These are phyloP conservation scores for Fusarium pseudocircinatum DNA, from an alignment of 2,329 filamentous ascomycete species.

Conservation along the genomic window DNA sequence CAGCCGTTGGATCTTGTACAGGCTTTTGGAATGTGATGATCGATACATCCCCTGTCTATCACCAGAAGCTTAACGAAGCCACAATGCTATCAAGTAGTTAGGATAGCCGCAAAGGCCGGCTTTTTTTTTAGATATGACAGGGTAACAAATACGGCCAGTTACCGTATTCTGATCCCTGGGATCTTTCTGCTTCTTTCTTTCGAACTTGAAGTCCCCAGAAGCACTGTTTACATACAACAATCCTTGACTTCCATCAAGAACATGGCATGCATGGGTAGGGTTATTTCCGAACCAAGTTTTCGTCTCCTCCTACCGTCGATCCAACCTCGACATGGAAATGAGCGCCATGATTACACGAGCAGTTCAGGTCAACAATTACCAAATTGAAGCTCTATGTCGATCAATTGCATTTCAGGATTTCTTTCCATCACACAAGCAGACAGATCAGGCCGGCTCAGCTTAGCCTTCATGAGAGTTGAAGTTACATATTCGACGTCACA, in stretches of 20 bases:
- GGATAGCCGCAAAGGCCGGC: neutral
- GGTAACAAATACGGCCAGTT: neutral
- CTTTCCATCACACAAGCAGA: neutral
- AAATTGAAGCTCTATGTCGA: slow-evolving; percentile 9
- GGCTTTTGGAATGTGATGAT: slow-evolving; percentile 18
- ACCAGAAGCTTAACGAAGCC: neutral
- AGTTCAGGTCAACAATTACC: slow-evolving; percentile 7
- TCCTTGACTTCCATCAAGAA: slow-evolving; percentile 15
- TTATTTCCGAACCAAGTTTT: slow-evolving; percentile 39
- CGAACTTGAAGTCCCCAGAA: neutral
- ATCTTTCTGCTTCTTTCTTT: neutral
- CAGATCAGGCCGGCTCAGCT: neutral
- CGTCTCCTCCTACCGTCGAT: slow-evolving; percentile 27
- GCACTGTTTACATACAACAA: neutral
- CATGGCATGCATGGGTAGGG: slow-evolving; percentile 21
- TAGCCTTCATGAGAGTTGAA: neutral
- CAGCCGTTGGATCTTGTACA: slow-evolving; percentile 5
- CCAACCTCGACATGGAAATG: slow-evolving; percentile 18
- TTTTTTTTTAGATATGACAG: neutral
- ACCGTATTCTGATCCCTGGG: neutral
- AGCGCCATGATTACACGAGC: slow-evolving; percentile 27
- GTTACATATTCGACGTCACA: slow-evolving; percentile 28
- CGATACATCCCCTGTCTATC: slow-evolving; percentile 15
- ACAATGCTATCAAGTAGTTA: neutral
- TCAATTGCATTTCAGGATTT: slow-evolving; percentile 7